Percentiles rank a stretch among this genome's conserved stretches.
These are phyloP conservation scores for Umbelopsis sp. DNA, from an alignment of 192 early-diverging fungal species.

Conservation along the genomic window DNA sequence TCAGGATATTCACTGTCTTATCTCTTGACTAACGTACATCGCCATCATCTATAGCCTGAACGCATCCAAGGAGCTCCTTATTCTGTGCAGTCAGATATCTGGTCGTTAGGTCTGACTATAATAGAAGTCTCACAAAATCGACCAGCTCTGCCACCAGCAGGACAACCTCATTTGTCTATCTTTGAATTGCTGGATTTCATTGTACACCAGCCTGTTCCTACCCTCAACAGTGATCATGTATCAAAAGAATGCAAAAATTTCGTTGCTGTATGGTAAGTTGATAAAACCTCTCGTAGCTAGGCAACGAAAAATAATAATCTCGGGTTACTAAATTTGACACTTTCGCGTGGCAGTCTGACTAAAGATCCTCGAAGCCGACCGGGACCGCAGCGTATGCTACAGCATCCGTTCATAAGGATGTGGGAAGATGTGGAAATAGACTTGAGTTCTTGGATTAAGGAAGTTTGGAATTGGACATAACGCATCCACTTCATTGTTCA, in stretches of 20 bases:
- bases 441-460: constrained; percentile 49
- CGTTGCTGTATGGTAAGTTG: constrained; percentile 68
- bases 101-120: constrained; percentile 92
- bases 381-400: constrained; percentile 66
- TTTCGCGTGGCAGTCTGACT: constrained; percentile 55
- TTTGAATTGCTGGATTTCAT: constrained; percentile 96
- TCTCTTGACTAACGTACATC: neutral
- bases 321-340: constrained; percentile 18
- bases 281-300: neutral
- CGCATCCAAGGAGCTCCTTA: constrained; percentile 91
- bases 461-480: constrained; percentile 43
- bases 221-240: constrained; percentile 57
- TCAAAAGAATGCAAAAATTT: constrained; percentile 67
- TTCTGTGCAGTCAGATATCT: constrained; percentile 92
- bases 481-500: too few species aligned
- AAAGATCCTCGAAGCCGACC: constrained; percentile 75
- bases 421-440: constrained; percentile 63
- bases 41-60: constrained; percentile 71
- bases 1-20: neutral
- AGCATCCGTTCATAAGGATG: constrained; percentile 70
- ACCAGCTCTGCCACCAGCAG: constrained; percentile 82
- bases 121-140: constrained; percentile 93
- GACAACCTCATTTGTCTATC: constrained; percentile 66
- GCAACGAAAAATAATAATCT: neutral
- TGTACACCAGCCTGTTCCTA: constrained; percentile 84